phyloP scores from a whole-genome alignment of 208 protist species.

The Leishmania major region DNA sequence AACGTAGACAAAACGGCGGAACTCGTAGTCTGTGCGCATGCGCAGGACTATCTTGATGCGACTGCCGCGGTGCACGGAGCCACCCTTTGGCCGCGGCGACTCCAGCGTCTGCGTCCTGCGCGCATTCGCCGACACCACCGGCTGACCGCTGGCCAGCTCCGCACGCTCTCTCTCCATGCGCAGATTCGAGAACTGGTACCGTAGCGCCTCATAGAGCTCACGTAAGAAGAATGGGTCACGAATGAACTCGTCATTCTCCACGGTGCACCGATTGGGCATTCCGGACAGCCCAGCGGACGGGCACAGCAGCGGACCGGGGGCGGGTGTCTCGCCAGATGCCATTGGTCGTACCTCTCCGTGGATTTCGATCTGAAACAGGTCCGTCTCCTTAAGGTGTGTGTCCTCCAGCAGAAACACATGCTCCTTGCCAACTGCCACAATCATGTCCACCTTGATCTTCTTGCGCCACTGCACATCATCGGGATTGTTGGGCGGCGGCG shows the following conservation, averaged over 20 bases:
- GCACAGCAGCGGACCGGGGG: slow-evolving; percentile 53
- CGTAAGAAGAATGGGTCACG: slow-evolving; percentile 56
- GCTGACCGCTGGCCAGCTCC: slow-evolving; percentile 32
- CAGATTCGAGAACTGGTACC: slow-evolving; percentile 61
- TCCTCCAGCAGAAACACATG: slow-evolving; percentile 60
- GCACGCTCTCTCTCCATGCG: slow-evolving; percentile 46
- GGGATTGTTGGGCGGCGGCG: slow-evolving; percentile 29
- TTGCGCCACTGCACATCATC: slow-evolving; percentile 54
- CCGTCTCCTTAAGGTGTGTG: slow-evolving; percentile 49
- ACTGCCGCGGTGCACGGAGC: slow-evolving; percentile 25
- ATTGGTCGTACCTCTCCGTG: slow-evolving; percentile 50
- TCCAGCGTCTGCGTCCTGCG: slow-evolving; percentile 50
- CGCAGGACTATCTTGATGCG: slow-evolving; percentile 47
- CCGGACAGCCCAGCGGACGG: slow-evolving; percentile 32
- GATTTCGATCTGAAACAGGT: slow-evolving; percentile 66
- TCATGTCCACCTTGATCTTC: slow-evolving; percentile 73
- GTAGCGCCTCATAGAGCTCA: slow-evolving; percentile 67
- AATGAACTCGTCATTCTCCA: slow-evolving; percentile 55
- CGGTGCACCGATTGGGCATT: slow-evolving; percentile 32
- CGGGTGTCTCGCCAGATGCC: slow-evolving; percentile 37
- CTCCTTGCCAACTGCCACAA: slow-evolving; percentile 43
- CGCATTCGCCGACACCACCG: slow-evolving; percentile 7
- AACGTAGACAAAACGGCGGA: slow-evolving; percentile 58
- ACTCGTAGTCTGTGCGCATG: slow-evolving; percentile 66
- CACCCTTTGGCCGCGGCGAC: slow-evolving; percentile 44